Base-by-base conservation (phyloP, 2,329 filamentous ascomycete genomes). In the Coniochaeta prunicola region DNA sequence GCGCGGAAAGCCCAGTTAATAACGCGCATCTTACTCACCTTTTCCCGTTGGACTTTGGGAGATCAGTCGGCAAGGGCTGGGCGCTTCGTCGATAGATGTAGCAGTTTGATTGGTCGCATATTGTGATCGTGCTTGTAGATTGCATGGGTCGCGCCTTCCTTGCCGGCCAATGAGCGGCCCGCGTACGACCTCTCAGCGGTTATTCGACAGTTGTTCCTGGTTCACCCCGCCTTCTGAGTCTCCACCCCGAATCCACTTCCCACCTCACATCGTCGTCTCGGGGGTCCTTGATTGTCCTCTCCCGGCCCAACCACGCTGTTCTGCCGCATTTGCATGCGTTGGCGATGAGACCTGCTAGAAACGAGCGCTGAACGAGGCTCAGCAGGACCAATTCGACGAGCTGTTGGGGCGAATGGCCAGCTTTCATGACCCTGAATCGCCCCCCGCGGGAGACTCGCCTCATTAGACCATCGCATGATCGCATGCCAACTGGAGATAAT, bases 141-240 rank as follows among this genome's bases (percentile, higher is more conserved):
- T 56, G 54, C 54, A 56, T 56, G 54, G 54, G 34, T 40, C 17
- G 33, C 15, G 33, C 21, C 24, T 42, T 19, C 24, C 19, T 19
- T 21, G 19, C 4, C 4, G 42, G 54, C 54, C 33, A 56, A 56
- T 56, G 5, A 30, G 40, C 33, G 30, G 54, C 33, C 54, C 42
- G 19, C 40, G 31, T 34, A 42, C 34, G 34, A 10, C 19, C 31
- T 38, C 33, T 38, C 54, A 56, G 53, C 53, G 53, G 53, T 55
- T 55, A 55, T 55, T 55, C 53, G 53, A 55, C 53, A 24, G 53
- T n/a, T 50, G 45, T 33, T 17, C 53, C 33, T 55, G n/a, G 33
- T 24, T 36, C 53, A 34, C 53, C 30, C 53, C 53, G 53, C 53
- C 33, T 55, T 36, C 30, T 24, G 17, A 54, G 4, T n/a, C 15